phyloP scores from a whole-genome alignment of 169 alveolate species.

The Plasmodium sp. region DNA sequence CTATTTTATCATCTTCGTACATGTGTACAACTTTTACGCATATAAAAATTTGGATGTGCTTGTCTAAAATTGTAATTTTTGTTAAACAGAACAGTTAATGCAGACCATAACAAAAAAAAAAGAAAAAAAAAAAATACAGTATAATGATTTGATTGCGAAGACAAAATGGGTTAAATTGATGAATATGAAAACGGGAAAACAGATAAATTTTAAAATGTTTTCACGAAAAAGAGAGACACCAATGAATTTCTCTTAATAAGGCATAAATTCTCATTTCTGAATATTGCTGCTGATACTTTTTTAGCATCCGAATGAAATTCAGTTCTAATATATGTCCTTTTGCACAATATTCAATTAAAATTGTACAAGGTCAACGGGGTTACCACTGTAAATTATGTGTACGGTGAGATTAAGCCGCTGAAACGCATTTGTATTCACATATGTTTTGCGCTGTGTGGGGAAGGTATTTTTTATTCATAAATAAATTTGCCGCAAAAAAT shows the following conservation, averaged over 20 bases:
- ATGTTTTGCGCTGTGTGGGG: background rate
- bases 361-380: background rate
- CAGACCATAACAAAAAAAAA: background rate
- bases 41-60: background rate
- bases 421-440: background rate
- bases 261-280: background rate
- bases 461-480: background rate
- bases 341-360: background rate
- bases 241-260: background rate
- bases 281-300: background rate
- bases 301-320: background rate
- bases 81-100: background rate
- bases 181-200: background rate
- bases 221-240: background rate
- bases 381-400: background rate
- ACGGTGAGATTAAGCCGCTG: background rate
- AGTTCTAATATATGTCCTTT: background rate
- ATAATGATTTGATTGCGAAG: background rate
- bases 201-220: background rate
- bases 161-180: background rate
- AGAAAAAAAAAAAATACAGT: background rate
- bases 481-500: background rate
- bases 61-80: background rate
- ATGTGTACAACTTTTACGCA: background rate
- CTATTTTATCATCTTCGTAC: background rate